Base-by-base conservation (phyloP, 345 rosid species). In the Acer saccharum region DNA sequence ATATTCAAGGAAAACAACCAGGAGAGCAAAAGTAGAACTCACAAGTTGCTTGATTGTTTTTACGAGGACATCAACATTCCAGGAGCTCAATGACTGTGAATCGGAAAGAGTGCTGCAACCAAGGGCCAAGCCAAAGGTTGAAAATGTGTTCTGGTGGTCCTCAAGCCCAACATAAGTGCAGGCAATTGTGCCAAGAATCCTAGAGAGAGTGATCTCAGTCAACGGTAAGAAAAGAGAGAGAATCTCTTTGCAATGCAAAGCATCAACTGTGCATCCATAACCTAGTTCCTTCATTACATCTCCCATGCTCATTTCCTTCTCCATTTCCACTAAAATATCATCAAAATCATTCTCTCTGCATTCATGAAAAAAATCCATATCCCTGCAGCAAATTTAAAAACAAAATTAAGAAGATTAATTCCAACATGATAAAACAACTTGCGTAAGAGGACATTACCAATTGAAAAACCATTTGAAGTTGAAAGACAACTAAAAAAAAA, bases 221-320 rank as follows among this genome's bases (percentile, higher is more conserved):
- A 95, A 62, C 0, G 99, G 97, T 50, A 78, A 75, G 68, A 93
- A 92, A 64, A 78, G 87, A 77, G 99, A 87, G 73, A 95, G 84
- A 77, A 94, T 87, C 75, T 93, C 90, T 80, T 82, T 87, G 85
- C 98, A 95, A 39, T 86, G 96, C 55, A 83, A 48, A 69, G 77
- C 84, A 83, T 90, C 97, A 84, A 84, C 81, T 2, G 99, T 91
- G 90, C 94, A 88, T 60, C 94, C 98, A 84, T 87, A 94, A 73
- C 99, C 99, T 74, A 95, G 80, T 81, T 95, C 98, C 86, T 83
- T 92, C 85, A 93, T 84, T 66, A 92, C 81, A 80, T 91, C 98
- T 61, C 93, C 97, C 82, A 90, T 81, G 80, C 88, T 81, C 78
- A 85, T 83, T 82, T 95, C 98, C 86, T 90, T 85, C 83, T 93